These are phyloP conservation scores for Erigeron canadensis DNA, from an alignment of 129 eudicot species.

Conservation along the genomic window DNA sequence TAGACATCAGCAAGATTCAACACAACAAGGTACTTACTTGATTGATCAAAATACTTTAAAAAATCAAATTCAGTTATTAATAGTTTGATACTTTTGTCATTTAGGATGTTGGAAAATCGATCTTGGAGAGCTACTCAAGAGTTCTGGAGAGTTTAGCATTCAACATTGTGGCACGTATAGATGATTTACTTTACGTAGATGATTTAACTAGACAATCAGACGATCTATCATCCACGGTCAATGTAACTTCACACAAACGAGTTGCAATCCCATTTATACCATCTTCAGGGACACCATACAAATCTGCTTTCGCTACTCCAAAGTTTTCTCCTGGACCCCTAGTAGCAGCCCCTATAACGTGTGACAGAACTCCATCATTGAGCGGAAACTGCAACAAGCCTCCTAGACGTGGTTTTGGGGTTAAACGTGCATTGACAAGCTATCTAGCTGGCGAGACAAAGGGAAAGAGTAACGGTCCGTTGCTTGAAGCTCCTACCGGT, in stretches of 20 bases:
- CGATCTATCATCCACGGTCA: slow-evolving; percentile 34
- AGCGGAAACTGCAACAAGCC: slow-evolving; percentile 48
- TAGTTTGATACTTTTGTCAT: not conserved
- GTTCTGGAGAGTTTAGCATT: slow-evolving; percentile 83
- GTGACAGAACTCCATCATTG: slow-evolving; percentile 67
- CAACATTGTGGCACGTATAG: slow-evolving; percentile 80
- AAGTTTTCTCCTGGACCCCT: slow-evolving; percentile 63
- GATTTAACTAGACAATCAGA: slow-evolving; percentile 69
- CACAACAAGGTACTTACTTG: slow-evolving; percentile 66
- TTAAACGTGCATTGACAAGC: slow-evolving; percentile 70
- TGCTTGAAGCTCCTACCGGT: slow-evolving; percentile 43
- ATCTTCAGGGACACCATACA: slow-evolving; percentile 73
- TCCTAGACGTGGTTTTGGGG: slow-evolving; percentile 80
- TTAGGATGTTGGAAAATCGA: slow-evolving; percentile 90
- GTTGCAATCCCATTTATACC: slow-evolving; percentile 36
- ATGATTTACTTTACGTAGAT: slow-evolving; percentile 83
- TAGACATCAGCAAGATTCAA: slow-evolving; percentile 92
- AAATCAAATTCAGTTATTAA: not conserved
- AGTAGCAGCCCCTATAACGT: slow-evolving; percentile 53
- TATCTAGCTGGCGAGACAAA: slow-evolving; percentile 77
- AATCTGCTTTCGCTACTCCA: slow-evolving; percentile 63
- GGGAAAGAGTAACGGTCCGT: slow-evolving; percentile 41
- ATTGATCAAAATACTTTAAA: not conserved
- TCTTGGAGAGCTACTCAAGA: slow-evolving; percentile 89
- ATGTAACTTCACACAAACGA: slow-evolving; percentile 50